Base-by-base conservation (phyloP, 148 eudicot genomes). In the Silene uniflora region DNA sequence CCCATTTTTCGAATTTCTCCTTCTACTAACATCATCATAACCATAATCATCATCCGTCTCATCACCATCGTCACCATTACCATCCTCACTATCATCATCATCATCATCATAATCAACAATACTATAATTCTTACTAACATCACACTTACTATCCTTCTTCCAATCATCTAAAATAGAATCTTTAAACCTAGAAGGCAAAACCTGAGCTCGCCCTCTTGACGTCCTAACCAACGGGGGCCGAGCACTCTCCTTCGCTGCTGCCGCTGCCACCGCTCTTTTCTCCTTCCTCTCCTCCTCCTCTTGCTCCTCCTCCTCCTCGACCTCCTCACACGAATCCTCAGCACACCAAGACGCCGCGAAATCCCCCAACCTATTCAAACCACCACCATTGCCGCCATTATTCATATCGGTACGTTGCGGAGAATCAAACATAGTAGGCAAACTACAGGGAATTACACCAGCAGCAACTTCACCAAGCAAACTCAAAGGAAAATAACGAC, bases 121-220 rank as follows among this genome's bases (percentile, higher is more conserved):
- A 87, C 85, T 59, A 58, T 74, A 60, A 44, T 54, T 77, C 76
- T 67, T 64, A 77, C 70, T 71, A 56, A 76, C 89, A 85, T 71
- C 64, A 66, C 73, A 76, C 77, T 86, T 88, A 63, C 27, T 63
- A 73, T 90, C 99, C 81, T 95, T 91, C 92, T 92, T 96, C 99
- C 99, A 96, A 82, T 96, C 90, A 89, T 89, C 99, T 12, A 96
- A 82, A 71, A 96, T 75, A 2, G 99, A 96, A 80, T 96, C 99
- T 62, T 89, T 96, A 75, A 88, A 96, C 77, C 90, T 77, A 55
- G 98, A 92, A 61, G 99, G 99, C 65, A 96, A 80, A 69, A 90
- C 98, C 92, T 89, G 98, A 79, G 92, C 90, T 80, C 99, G 82
- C 22, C 99, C 97, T 29, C 99, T 67, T 1, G 97, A 92, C 4